These are phyloP conservation scores for Aspergillus indologenus DNA, from an alignment of 495 filamentous ascomycete genomes.

Conservation along the genomic window DNA sequence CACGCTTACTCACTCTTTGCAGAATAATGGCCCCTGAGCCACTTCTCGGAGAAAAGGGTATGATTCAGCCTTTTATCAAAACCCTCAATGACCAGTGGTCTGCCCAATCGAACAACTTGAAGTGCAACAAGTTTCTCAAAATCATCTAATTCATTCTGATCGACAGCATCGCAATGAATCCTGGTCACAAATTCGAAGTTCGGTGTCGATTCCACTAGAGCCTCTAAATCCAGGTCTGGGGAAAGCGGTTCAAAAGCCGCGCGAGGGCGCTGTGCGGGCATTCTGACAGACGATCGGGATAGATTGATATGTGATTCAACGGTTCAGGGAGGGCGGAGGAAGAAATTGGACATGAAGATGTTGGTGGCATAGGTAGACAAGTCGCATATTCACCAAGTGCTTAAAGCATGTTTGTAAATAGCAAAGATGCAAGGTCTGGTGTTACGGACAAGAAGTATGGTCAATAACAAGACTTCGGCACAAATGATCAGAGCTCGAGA, in stretches of 20 bases:
- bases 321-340: not conserved
- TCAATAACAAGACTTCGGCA: not conserved
- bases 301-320: not conserved
- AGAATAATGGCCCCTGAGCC: constrained; percentile 70
- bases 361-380: not conserved
- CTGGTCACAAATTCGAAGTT: constrained; percentile 81
- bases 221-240: constrained; percentile 71
- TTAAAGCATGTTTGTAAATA: not conserved
- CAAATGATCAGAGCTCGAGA: not conserved
- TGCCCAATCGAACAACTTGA: constrained; percentile 78
- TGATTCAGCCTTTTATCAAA: constrained; percentile 66
- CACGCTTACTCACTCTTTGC: constrained; percentile 58
- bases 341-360: not conserved
- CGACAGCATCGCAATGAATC: constrained; percentile 70
- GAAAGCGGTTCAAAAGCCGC: constrained; percentile 79
- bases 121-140: constrained; percentile 78
- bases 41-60: constrained; percentile 72
- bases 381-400: not conserved
- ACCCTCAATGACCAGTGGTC: constrained; percentile 83
- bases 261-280: constrained; percentile 67
- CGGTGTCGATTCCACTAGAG: constrained; percentile 68
- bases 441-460: not conserved
- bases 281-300: constrained; percentile 28
- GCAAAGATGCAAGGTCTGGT: not conserved
- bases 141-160: constrained; percentile 62